phyloP scores from a whole-genome alignment of 2,329 filamentous ascomycete species.

The Colletotrichum sp. region DNA sequence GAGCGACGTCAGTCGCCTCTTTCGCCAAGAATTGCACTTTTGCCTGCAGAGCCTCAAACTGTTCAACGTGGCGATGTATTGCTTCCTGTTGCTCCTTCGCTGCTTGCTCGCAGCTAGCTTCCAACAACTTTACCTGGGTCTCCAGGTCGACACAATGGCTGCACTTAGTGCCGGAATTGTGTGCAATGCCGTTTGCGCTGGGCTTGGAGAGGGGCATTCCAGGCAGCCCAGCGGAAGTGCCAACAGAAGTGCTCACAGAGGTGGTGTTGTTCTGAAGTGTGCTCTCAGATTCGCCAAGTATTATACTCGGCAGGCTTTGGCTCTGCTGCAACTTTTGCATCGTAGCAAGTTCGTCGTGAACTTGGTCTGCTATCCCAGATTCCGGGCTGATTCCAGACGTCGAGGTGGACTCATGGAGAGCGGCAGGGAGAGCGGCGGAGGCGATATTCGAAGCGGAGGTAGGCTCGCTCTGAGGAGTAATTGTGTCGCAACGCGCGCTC shows the following conservation, averaged over 20 bases:
- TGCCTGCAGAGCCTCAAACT: constrained; percentile 88
- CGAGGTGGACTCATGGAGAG: neutral
- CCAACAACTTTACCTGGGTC: constrained; percentile 1
- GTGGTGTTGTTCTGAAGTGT: neutral
- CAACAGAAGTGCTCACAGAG: neutral
- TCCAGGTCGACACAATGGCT: neutral
- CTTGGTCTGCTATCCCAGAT: neutral
- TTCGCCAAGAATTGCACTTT: constrained; percentile 89
- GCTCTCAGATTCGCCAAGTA: neutral
- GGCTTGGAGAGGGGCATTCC: too few relatives aligned
- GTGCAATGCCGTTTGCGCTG: neutral
- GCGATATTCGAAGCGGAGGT: neutral
- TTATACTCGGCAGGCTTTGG: neutral
- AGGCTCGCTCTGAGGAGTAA: neutral
- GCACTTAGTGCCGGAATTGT: neutral
- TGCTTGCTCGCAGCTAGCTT: neutral
- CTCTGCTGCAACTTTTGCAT: neutral
- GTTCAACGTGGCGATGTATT: constrained; percentile 81
- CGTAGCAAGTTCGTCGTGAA: neutral
- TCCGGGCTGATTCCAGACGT: neutral
- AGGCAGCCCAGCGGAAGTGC: neutral
- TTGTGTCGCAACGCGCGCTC: neutral
- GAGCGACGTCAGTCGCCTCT: constrained; percentile 78
- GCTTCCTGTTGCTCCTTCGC: constrained; percentile 64
- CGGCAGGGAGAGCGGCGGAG: neutral